These are phyloP conservation scores for Hymenoscyphus repandus DNA, from an alignment of 2,329 filamentous ascomycete species.

Conservation along the genomic window DNA sequence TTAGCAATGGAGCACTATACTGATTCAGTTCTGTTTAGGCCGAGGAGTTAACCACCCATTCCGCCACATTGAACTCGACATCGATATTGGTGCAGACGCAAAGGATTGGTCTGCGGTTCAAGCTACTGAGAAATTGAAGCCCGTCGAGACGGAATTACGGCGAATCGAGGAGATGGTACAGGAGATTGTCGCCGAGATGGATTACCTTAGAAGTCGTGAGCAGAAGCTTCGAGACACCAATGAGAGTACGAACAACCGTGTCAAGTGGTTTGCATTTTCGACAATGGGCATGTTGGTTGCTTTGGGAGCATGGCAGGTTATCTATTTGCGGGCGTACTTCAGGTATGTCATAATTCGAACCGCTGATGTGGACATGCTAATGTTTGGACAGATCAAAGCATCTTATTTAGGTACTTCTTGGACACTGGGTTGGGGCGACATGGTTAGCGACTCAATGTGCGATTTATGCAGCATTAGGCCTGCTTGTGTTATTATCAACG, in stretches of 20 bases:
- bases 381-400: constrained; percentile 54
- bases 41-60: constrained; percentile 34
- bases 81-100: constrained; percentile 46
- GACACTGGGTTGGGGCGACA: constrained; percentile 4
- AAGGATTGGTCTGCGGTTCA: constrained; percentile 98
- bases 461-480: constrained; percentile 13
- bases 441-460: constrained; percentile 5
- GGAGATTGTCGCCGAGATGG: constrained; percentile 92
- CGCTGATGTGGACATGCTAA: constrained; percentile 14
- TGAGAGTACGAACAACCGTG: constrained; percentile 97
- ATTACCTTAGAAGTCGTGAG: constrained; percentile 84
- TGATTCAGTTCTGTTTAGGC: constrained; percentile 13
- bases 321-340: constrained; percentile 97
- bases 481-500: constrained; percentile 27
- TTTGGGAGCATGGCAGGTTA: constrained; percentile 92
- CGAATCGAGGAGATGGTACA: constrained; percentile 85
- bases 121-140: constrained; percentile 95
- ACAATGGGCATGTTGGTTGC: constrained; percentile 88
- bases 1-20: not conserved
- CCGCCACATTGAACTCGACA: constrained; percentile 55
- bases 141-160: constrained; percentile 88
- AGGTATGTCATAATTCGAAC: constrained; percentile 44
- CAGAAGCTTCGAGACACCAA: constrained; percentile 97
- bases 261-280: constrained; percentile 96
- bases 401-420: constrained; percentile 48